Conservation (phyloP, 805 yeast genomes). For the Maudiozyma saulgeensis region DNA sequence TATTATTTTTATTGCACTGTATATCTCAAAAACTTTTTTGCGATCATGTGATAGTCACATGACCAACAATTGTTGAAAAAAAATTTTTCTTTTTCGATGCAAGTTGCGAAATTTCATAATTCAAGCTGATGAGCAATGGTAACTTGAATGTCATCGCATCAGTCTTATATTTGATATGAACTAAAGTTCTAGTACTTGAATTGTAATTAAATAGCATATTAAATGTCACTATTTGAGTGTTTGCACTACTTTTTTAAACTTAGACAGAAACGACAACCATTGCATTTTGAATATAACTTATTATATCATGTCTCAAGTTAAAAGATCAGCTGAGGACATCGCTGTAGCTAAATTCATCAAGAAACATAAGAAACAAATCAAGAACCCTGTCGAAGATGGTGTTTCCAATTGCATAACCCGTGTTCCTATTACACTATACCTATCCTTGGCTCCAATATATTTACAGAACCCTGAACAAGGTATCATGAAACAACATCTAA, state of each 20-base stretch:
- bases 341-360: conserved; percentile 19
- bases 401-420: conserved; percentile 27
- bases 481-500: conserved; percentile 77
- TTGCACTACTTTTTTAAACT: neutral
- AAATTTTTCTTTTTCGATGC: neutral
- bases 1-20: too few relatives aligned
- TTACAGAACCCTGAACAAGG: conserved; percentile 64
- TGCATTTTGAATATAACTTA: neutral
- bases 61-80: neutral
- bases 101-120: neutral
- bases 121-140: neutral
- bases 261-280: neutral
- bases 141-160: neutral
- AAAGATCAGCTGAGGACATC: conserved; percentile 19
- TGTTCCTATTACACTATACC: conserved; percentile 46
- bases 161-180: neutral
- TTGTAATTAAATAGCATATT: neutral
- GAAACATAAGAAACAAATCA: conserved; percentile 19
- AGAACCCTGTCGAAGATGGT: conserved; percentile 25
- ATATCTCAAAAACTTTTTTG: too few relatives aligned
- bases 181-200: neutral
- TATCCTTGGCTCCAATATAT: conserved; percentile 82
- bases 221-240: neutral
- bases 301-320: conserved; percentile 12
- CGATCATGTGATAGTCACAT: neutral